Evolutionary conservation across 2,329 filamentous ascomycete species (phyloP).

Genomic region (Botrytis hyacinthi): DNA sequence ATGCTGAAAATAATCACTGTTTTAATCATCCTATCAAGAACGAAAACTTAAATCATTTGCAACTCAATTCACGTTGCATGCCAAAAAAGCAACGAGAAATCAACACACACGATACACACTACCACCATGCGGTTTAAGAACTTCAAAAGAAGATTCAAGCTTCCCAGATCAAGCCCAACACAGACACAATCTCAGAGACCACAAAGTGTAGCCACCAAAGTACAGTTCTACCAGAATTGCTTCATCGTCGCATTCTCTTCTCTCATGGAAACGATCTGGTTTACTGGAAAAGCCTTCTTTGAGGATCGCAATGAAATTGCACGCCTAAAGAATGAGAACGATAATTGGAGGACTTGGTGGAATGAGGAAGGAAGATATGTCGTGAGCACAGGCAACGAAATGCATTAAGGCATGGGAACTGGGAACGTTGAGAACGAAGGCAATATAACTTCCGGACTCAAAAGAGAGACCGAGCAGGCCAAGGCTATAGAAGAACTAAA

Average conservation of each 20-base stretch:
- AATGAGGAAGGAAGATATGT: background rate
- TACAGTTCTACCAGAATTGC: background rate
- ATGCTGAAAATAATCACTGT: background rate
- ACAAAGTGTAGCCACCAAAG: background rate
- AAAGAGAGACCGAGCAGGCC: background rate
- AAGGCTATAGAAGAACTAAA: background rate
- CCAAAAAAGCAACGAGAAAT: background rate
- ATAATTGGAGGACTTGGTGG: background rate
- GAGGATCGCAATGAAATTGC: background rate
- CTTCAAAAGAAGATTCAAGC: background rate
- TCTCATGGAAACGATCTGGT: background rate
- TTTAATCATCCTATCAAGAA: background rate
- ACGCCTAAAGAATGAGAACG: background rate
- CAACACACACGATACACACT: background rate
- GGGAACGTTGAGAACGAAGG: background rate
- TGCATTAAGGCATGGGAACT: background rate
- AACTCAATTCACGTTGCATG: background rate
- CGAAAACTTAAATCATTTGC: background rate
- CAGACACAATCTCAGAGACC: background rate
- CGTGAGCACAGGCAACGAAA: background rate
- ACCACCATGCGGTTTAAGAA: background rate
- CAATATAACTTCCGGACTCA: background rate
- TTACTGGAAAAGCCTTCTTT: background rate
- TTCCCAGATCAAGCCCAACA: background rate
- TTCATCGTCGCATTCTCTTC: background rate